phyloP scores from a whole-genome alignment of 306 rosid genomes.

The Canavalia gladiata region DNA sequence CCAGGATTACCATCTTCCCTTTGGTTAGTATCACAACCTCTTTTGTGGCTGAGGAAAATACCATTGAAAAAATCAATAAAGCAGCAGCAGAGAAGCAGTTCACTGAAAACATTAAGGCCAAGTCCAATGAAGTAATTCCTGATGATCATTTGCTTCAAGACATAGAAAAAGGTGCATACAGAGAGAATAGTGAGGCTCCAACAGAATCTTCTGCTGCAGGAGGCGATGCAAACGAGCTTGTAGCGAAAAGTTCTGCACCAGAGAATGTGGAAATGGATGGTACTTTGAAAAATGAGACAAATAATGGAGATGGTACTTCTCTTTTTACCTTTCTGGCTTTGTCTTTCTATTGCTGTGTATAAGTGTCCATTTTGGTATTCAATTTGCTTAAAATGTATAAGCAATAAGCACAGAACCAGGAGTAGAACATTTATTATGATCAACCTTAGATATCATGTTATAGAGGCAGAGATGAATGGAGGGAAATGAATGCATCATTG shows the following conservation, averaged over 20 bases:
- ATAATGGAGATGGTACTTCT: conserved; percentile 53
- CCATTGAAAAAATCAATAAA: conserved; percentile 53
- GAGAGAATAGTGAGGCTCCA: conserved; percentile 34
- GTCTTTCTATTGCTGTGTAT: background rate
- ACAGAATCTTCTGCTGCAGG: conserved; percentile 38
- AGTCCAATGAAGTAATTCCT: conserved; percentile 46
- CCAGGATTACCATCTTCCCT: conserved; percentile 94
- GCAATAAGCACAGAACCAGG: background rate
- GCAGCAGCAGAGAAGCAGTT: conserved; percentile 54
- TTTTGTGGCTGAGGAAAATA: conserved; percentile 96
- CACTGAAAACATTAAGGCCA: conserved; percentile 49
- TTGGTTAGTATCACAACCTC: conserved; percentile 95
- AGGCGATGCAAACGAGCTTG: conserved; percentile 31
- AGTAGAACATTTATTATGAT: background rate
- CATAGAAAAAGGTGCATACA: conserved; percentile 60
- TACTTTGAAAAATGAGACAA: conserved; percentile 27
- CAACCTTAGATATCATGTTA: background rate
- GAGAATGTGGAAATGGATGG: conserved; percentile 47
- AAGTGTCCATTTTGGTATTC: background rate
- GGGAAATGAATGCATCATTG: background rate
- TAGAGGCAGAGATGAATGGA: background rate
- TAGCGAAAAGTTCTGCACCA: background rate
- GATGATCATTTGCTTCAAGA: conserved; percentile 56
- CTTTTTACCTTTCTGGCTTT: background rate
- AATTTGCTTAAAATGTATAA: conserved; percentile 1